Conservation (phyloP, 2,329 filamentous ascomycete genomes). For the Stachybotrys elegans region DNA sequence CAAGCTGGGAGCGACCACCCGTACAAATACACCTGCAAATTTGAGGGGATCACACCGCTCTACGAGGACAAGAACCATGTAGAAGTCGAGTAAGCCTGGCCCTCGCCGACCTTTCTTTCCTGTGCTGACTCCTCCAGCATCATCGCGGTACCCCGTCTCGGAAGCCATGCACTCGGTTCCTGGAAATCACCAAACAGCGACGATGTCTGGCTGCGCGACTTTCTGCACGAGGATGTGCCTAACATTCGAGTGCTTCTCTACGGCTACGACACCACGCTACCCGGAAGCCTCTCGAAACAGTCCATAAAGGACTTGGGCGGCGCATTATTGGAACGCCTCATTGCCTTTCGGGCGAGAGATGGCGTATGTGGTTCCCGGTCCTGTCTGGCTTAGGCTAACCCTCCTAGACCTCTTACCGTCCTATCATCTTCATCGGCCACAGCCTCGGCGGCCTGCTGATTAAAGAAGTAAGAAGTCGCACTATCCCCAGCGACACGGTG, state of each 20-base stretch:
- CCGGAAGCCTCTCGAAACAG: constrained; percentile 13
- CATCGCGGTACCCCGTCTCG: constrained; percentile 22
- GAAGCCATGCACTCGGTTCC: constrained; percentile 21
- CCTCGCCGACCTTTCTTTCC: background rate
- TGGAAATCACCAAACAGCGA: constrained; percentile 18
- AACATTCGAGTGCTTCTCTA: constrained; percentile 20
- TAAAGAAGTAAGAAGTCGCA: constrained; percentile 4
- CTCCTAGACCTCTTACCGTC: constrained; percentile 5
- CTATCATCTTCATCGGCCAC: constrained; percentile 6
- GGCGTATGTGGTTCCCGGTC: constrained; percentile 10
- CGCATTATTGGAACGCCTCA: constrained; percentile 10
- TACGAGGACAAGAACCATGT: constrained; percentile 10
- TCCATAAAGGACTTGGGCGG: constrained; percentile 13
- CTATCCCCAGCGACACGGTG: background rate
- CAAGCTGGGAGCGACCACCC: background rate
- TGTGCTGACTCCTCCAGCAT: constrained; percentile 12
- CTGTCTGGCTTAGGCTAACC: constrained; percentile 2
- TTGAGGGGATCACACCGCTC: constrained; percentile 21
- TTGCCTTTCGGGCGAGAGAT: constrained; percentile 9
- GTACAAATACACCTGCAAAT: constrained; percentile 7
- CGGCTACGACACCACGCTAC: constrained; percentile 22
- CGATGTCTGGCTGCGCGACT: constrained; percentile 24
- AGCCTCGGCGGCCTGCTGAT: constrained; percentile 7
- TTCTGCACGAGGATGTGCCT: constrained; percentile 15
- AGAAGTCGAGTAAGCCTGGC: constrained; percentile 14